Conservation (phyloP, 2,329 filamentous ascomycete genomes). For the Dothideomycetes sp. region DNA sequence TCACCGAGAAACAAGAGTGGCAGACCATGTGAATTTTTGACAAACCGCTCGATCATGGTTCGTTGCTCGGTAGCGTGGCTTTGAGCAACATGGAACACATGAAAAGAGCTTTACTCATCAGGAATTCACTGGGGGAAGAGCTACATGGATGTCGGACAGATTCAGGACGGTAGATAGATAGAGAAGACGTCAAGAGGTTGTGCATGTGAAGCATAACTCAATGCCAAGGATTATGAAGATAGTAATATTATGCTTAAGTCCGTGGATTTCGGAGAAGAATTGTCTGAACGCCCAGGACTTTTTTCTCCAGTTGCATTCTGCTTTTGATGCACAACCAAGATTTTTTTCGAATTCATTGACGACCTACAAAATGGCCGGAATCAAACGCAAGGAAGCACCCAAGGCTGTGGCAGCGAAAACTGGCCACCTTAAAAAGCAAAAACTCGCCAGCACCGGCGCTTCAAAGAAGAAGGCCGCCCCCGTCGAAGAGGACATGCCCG, state of each 20-base stretch:
- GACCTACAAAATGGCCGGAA: conserved; percentile 28
- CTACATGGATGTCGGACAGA: too few species aligned
- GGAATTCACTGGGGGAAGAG: too few species aligned
- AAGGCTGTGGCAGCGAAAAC: conserved; percentile 25
- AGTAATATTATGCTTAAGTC: not conserved
- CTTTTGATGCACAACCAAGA: not conserved
- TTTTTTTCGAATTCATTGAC: not conserved
- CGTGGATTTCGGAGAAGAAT: not conserved
- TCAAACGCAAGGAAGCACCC: conserved; percentile 32
- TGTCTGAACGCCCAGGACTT: not conserved
- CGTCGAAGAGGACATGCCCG: conserved; percentile 4
- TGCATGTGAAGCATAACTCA: too few species aligned
- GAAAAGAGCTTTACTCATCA: too few species aligned
- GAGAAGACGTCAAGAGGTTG: too few species aligned
- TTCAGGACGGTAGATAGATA: not conserved
- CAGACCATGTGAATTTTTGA: too few species aligned
- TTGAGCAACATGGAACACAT: too few species aligned
- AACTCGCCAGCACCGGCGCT: conserved; percentile 24
- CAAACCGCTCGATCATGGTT: too few species aligned
- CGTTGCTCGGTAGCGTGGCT: too few species aligned
- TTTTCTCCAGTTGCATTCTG: conserved; percentile 8
- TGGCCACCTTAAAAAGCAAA: conserved; percentile 29
- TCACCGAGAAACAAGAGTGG: not conserved
- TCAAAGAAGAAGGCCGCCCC: conserved; percentile 9
- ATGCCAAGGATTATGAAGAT: not conserved